Conservation (phyloP, 2,329 filamentous ascomycete species). For the Plectosphaerella plurivora region DNA sequence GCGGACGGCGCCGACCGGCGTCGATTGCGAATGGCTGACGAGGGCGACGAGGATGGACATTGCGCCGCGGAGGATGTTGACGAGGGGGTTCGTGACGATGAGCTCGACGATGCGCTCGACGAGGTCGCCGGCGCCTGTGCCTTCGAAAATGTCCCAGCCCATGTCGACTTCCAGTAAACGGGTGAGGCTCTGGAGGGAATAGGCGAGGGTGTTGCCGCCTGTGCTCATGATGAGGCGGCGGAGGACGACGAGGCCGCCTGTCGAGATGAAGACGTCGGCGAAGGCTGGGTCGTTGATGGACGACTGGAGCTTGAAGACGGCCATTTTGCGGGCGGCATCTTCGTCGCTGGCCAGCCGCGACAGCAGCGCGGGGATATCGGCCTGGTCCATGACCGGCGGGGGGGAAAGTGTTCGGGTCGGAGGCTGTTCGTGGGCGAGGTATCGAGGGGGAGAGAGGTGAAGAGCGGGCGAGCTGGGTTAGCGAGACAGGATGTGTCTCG, state of each 20-base stretch:
- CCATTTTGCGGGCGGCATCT: slow-evolving; percentile 96
- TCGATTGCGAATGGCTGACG: slow-evolving; percentile 75
- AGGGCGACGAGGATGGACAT: slow-evolving; percentile 96
- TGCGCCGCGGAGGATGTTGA: slow-evolving; percentile 94
- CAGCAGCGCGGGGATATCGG: slow-evolving; percentile 61
- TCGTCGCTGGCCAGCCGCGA: slow-evolving; percentile 64
- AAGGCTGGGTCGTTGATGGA: slow-evolving; percentile 95
- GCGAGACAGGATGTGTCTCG: slow-evolving; percentile 2
- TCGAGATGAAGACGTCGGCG: slow-evolving; percentile 91
- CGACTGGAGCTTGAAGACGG: slow-evolving; percentile 94
- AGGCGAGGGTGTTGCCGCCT: slow-evolving; percentile 90
- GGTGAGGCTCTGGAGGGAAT: slow-evolving; percentile 84
- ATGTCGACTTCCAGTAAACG: slow-evolving; percentile 92
- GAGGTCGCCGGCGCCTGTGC: slow-evolving; percentile 57
- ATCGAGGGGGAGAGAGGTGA: too few species aligned
- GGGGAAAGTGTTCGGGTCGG: not conserved
- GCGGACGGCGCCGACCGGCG: slow-evolving; percentile 22
- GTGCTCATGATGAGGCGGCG: slow-evolving; percentile 79
- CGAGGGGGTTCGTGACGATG: slow-evolving; percentile 89
- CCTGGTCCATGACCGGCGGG: slow-evolving; percentile 52
- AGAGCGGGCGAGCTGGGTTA: not conserved
- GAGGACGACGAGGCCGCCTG: slow-evolving; percentile 77
- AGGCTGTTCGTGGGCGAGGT: not conserved
- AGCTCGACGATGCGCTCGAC: slow-evolving; percentile 80
- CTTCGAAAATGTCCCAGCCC: slow-evolving; percentile 87